Evolutionary conservation across 1,139 yeast genomes (phyloP), one percentile per base, ranked within the genome.

Genomic region (Arxiozyma telluris): DNA sequence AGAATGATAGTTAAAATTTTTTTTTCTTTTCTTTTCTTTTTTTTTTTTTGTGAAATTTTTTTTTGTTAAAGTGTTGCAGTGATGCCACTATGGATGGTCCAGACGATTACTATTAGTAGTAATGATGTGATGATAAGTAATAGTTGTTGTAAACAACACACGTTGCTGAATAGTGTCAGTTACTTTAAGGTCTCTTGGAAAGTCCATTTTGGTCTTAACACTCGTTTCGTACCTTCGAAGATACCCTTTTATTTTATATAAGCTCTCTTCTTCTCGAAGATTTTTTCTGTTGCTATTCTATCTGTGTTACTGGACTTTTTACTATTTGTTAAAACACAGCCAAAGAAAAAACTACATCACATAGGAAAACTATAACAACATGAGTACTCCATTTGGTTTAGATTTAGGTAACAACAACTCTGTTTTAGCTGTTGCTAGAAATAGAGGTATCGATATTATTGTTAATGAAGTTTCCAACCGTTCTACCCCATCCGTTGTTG

Each of bases 401-500:
- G 99, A 93, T 83, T 84, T 93, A 72, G 99, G 99, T 77, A 90
- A 90, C 77, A 80, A 82, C 78, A 87, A 81, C 79, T 83, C 96
- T 60, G 97, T 91, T 64, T 81, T 93, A 70, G 98, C 97, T 50
- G 96, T 95, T 71, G 98, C 98, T 60, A 87, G 95, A 74, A 93
- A 93, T 82, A 84, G 98, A 79, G 98, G 98, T 70, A 93, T 94
- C 72, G 98, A 93, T 74, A 85, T 94, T 67, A 88, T 93, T 67
- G 98, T 93, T 76, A 94, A 94, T 73, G 99, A 93, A 75, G 98
- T 93, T 53, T 91, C 98, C 55, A 93, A 93, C 84, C 87, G 98
- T 76, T 75, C 95, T 62, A 93, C 99, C 45, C 98, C 99, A 60
- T 77, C 97, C 27, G 77, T 93, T 63, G 94, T 94, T 64, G 98